These are phyloP conservation scores for Mortierella alpina DNA, from an alignment of 192 early-diverging fungal genomes.

Conservation along the genomic window DNA sequence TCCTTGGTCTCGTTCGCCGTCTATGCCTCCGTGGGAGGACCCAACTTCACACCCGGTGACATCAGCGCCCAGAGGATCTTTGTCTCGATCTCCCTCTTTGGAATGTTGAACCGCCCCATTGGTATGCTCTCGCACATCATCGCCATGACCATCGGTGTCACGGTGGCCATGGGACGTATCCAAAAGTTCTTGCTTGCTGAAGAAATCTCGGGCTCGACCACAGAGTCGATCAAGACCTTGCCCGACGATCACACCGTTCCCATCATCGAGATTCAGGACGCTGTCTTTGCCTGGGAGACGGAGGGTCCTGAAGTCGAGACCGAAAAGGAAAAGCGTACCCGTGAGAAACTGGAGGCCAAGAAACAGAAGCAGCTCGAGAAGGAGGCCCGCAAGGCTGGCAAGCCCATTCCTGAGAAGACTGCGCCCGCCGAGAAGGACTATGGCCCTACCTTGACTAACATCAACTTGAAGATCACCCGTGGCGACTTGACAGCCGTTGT, in stretches of 20 bases:
- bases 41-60: constrained; percentile 22
- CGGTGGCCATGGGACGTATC: constrained; percentile 28
- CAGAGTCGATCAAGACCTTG: constrained; percentile 18
- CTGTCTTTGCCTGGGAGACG: constrained; percentile 37
- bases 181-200: constrained; percentile 37
- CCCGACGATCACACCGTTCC: constrained; percentile 21
- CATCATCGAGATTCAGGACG: constrained; percentile 33
- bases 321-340: constrained; percentile 13
- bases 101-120: constrained; percentile 33
- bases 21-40: constrained; percentile 34
- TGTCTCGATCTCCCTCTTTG: constrained; percentile 34
- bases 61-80: constrained; percentile 37
- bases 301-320: constrained; percentile 28
- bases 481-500: constrained; percentile 48
- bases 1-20: constrained; percentile 31
- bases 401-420: constrained; percentile 12
- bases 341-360: constrained; percentile 21
- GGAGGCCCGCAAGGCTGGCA: constrained; percentile 26
- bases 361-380: constrained; percentile 23
- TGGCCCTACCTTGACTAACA: constrained; percentile 27
- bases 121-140: constrained; percentile 40
- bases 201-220: constrained; percentile 16
- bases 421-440: constrained; percentile 25
- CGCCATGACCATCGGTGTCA: constrained; percentile 9
- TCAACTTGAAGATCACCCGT: constrained; percentile 36